Percentiles rank a stretch among this genome's conserved stretches.
Evolutionary conservation across 441 rosid species (phyloP).

Genomic region (Erysimum cheiri): DNA sequence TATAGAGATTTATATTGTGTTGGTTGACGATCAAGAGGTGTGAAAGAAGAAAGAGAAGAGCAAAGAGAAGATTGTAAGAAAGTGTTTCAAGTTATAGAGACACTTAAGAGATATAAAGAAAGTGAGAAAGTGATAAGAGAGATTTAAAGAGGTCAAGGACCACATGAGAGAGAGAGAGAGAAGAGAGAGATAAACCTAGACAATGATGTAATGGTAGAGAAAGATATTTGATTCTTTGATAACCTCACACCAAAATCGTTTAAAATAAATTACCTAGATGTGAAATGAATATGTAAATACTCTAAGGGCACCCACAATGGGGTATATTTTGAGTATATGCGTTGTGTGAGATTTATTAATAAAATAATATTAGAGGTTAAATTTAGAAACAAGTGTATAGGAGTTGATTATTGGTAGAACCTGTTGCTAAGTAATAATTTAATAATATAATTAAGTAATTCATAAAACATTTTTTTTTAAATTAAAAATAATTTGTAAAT

Average conservation of each 20-base stretch:
- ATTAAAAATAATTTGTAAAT: no score
- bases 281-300: no score
- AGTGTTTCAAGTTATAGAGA: conserved; percentile 24
- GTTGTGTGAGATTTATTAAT: no score
- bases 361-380: no score
- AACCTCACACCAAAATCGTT: background rate
- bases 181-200: conserved; percentile 54
- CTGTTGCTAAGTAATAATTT: no score
- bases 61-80: conserved; percentile 24
- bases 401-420: no score
- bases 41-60: conserved; percentile 21
- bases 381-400: no score
- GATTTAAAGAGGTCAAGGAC: conserved; percentile 66
- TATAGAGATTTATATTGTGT: background rate
- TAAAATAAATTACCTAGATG: background rate
- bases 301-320: no score
- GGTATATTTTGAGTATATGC: no score
- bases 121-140: conserved; percentile 57
- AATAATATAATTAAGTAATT: no score
- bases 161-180: conserved; percentile 46
- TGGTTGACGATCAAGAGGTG: conserved; percentile 5
- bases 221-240: conserved; percentile 50
- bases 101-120: conserved; percentile 46
- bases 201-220: conserved; percentile 75
- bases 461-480: no score